These are phyloP conservation scores for Bruguiera gymnorhiza DNA, from an alignment of 345 rosid species.

Conservation along the genomic window DNA sequence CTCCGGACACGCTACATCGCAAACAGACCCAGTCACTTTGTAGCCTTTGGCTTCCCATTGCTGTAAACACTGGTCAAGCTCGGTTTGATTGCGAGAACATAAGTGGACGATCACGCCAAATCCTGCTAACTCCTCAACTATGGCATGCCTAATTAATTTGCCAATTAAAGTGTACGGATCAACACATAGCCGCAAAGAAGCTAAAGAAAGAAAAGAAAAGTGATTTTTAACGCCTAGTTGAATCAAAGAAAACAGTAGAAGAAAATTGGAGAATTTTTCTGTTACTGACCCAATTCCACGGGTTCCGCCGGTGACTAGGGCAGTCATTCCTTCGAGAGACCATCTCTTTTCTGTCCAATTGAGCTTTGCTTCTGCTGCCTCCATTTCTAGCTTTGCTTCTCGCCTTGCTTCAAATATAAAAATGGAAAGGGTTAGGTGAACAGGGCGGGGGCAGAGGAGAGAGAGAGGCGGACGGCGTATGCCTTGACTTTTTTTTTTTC, in stretches of 20 bases:
- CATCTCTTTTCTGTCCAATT: background rate
- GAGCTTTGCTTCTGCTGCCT: background rate
- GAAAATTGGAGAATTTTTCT: background rate
- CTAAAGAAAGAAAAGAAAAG: too few species aligned
- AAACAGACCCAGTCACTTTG: slow-evolving; percentile 47
- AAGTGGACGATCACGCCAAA: slow-evolving; percentile 15
- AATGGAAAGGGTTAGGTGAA: too few species aligned
- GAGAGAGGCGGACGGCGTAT: too few species aligned
- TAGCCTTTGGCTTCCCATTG: slow-evolving; percentile 47
- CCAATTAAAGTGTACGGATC: too few species aligned
- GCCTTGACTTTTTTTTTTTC: too few species aligned
- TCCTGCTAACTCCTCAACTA: background rate
- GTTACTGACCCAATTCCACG: slow-evolving; percentile 21
- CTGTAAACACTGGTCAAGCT: slow-evolving; percentile 11
- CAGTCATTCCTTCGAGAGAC: slow-evolving; percentile 15
- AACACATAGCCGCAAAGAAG: too few species aligned
- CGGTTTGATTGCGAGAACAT: slow-evolving; percentile 13
- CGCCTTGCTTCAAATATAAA: background rate
- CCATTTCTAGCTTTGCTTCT: background rate
- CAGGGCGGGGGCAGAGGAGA: too few species aligned
- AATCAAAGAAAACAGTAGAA: background rate
- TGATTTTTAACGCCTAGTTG: too few species aligned
- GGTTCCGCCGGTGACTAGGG: slow-evolving; percentile 24
- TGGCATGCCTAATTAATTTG: background rate
- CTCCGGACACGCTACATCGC: slow-evolving; percentile 33